These are phyloP conservation scores for Termitomyces sp. DNA, from an alignment of 1,284 basidiomycete species.

Conservation along the genomic window DNA sequence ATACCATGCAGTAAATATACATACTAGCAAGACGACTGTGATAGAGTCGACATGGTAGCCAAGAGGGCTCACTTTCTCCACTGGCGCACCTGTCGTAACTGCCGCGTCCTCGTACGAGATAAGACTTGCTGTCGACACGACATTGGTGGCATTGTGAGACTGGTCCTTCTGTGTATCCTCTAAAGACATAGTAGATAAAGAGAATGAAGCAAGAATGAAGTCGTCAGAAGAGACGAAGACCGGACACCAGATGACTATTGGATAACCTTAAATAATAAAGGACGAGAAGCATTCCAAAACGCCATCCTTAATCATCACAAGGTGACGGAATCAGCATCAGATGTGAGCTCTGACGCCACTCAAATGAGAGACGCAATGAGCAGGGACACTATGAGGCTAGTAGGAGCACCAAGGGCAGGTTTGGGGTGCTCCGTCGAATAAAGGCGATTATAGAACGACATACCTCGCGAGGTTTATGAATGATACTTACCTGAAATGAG, in stretches of 20 bases:
- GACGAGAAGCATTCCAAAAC: too few species aligned
- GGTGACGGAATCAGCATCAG: too few species aligned
- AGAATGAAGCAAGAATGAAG: neutral
- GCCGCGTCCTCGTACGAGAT: slow-evolving; percentile 26
- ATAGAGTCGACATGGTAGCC: slow-evolving; percentile 38
- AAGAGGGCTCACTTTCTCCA: slow-evolving; percentile 36
- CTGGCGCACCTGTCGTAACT: slow-evolving; percentile 29
- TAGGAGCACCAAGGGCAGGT: too few species aligned
- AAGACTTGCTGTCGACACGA: slow-evolving; percentile 16
- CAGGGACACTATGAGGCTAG: too few species aligned
- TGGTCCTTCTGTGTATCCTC: slow-evolving; percentile 13
- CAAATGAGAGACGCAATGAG: too few species aligned
- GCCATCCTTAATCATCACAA: too few species aligned
- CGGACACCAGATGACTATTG: neutral
- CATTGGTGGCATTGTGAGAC: slow-evolving; percentile 9
- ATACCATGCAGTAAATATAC: neutral
- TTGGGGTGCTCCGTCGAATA: too few species aligned
- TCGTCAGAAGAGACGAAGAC: neutral
- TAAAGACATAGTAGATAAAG: slow-evolving; percentile 16
- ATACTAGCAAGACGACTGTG: slow-evolving; percentile 34
- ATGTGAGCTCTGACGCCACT: too few species aligned
- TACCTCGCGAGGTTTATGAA: too few species aligned
- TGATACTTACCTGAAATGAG: too few species aligned
- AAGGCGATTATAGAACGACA: too few species aligned
- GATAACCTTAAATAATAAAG: neutral